These are phyloP conservation scores for Umbellularia californica DNA, from an alignment of 164 flowering plant genomes.

Conservation along the genomic window DNA sequence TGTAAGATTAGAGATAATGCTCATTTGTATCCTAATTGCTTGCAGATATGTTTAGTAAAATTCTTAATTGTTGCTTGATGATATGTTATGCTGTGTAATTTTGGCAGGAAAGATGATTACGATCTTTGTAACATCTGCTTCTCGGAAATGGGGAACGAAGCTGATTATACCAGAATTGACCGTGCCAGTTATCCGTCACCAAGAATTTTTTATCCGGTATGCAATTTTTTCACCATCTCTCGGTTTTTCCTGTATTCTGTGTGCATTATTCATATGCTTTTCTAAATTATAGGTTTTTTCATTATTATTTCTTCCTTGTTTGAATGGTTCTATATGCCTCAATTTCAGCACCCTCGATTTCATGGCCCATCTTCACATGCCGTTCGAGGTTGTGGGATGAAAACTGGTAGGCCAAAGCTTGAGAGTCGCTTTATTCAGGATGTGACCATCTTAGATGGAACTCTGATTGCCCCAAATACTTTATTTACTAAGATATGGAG, in stretches of 20 bases:
- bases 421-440: constrained; percentile 66
- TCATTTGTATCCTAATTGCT: not conserved
- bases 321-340: not conserved
- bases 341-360: constrained; percentile 18
- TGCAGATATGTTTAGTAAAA: not conserved
- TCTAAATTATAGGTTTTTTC: not conserved
- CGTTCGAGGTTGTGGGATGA: constrained; percentile 20
- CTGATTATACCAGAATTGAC: constrained; percentile 68
- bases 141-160: constrained; percentile 48
- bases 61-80: not conserved
- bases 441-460: constrained; percentile 73
- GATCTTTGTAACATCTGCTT: constrained; percentile 85
- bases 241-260: not conserved
- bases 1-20: constrained; percentile 41
- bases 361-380: constrained; percentile 16
- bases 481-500: constrained; percentile 89
- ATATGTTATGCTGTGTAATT: not conserved
- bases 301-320: not conserved
- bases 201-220: constrained; percentile 8
- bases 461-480: constrained; percentile 57
- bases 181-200: constrained; percentile 34
- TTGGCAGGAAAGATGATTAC: constrained; percentile 65
- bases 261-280: not conserved
- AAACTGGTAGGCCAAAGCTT: constrained; percentile 26
- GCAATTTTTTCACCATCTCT: not conserved